phyloP scores from a whole-genome alignment of 768 basidiomycete genomes.

The Leccinum arenicola region DNA sequence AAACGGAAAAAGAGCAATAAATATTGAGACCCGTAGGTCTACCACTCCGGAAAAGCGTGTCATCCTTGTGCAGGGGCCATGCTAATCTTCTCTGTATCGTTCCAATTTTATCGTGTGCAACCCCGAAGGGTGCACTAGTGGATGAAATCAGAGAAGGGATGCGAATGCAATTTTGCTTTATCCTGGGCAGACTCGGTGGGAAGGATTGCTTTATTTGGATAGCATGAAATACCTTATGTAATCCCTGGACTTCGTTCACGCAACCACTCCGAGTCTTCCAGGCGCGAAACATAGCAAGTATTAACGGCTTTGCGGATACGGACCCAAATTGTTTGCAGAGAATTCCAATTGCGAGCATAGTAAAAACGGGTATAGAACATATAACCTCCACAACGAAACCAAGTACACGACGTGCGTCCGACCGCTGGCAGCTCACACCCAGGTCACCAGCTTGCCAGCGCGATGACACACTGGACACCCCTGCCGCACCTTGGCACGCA shows the following conservation, averaged over 20 bases:
- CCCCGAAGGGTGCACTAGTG: slow-evolving; percentile 73
- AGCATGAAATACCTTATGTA: too few relatives aligned
- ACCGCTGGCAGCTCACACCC: background rate
- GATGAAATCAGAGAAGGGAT: background rate
- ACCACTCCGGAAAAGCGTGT: slow-evolving; percentile 97
- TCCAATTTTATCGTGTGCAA: slow-evolving; percentile 99
- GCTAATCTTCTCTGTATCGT: slow-evolving; percentile 99
- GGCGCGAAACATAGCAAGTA: too few relatives aligned
- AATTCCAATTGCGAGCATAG: too few relatives aligned
- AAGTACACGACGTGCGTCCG: background rate
- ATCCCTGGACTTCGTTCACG: too few relatives aligned
- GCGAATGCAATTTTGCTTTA: slow-evolving; percentile 19
- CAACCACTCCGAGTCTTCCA: too few relatives aligned
- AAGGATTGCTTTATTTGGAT: too few relatives aligned
- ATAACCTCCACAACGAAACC: slow-evolving; percentile 12
- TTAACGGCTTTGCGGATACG: too few relatives aligned
- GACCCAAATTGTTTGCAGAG: too few relatives aligned
- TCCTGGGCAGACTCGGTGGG: slow-evolving; percentile 13
- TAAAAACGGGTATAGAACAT: slow-evolving; percentile 15
- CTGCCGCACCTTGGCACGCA: slow-evolving; percentile 58
- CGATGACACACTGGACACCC: slow-evolving; percentile 80
- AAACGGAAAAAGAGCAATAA: slow-evolving; percentile 27
- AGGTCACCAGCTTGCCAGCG: slow-evolving; percentile 44
- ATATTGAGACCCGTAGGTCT: slow-evolving; percentile 47
- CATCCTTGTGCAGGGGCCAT: slow-evolving; percentile 99